Base-by-base conservation (phyloP, 495 filamentous ascomycete species). In the Daldinia caldariorum region DNA sequence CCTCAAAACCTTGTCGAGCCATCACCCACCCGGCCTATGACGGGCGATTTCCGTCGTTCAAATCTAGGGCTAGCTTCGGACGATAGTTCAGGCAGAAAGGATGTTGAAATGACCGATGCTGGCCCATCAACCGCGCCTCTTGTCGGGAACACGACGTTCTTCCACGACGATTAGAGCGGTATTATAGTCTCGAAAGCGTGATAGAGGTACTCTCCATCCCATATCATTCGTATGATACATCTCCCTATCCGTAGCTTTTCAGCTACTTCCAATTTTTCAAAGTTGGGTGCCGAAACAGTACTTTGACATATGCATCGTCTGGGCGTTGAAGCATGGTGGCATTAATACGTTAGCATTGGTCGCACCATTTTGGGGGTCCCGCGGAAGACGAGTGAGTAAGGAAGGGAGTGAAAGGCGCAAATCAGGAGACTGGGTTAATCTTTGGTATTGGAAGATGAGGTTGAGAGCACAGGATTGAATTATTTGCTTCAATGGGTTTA, bases 61-160 rank as follows among this genome's bases (percentile, higher is more conserved):
- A 45, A 65, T 26, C 58, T 69, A 7, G 61, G 47, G 32, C 60
- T 70, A 29, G 49, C 60, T 37, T 63, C 66, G 5, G 68, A 76
- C 20, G 74, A 75, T 16, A 73, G 71, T 34, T 58, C 70, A 26
- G 58, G 64, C 14, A 73, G 74, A 16, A 75, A 76, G 22, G 83
- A 84, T 53, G 77, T 84, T 4, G 79, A 82, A 0, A 84, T 84
- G 83, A 65, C 66, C n/a, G 82, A 84, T 66, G 82, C 80, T 12
- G 78, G 82, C 45, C 79, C 82, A 22, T 82, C 83, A 37, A 83
- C 78, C 4, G 78, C 80, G 26, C 79, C 81, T 18, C 76, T 82
- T 10, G 73, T 66, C 22, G 75, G 69, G 13, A 78, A 77, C 50
- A 70, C 78, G 20, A 81, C 80, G 3, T 85, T 85, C 69, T 86